Base-by-base conservation (phyloP, 306 rosid species). In the Acmispon strigosus region DNA sequence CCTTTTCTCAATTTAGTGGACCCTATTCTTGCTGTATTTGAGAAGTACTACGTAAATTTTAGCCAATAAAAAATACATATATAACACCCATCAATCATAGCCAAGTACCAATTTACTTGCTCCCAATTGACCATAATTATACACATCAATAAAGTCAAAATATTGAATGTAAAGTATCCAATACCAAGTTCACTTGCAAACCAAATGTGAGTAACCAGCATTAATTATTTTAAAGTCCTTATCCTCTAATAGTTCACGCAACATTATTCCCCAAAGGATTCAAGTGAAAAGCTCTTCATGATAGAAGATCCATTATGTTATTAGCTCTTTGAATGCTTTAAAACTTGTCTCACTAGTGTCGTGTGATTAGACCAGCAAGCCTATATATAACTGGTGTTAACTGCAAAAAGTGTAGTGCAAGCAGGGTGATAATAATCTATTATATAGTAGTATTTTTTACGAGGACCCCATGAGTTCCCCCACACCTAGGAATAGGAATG, bases 261-360 rank as follows among this genome's bases (percentile, higher is more conserved):
- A 69, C 64, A 54, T 43, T 63, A 73, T 74, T 22, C 77, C 37
- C 0, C 50, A 34, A 68, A 66, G 43, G 18, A 64, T 12, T 78
- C 34, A 56, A 58, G 53, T 41, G 43, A 70, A 74, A 49, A 10
- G 27, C 16, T 24, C 36, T 36, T 37, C 72, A 67, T 61, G 20
- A 32, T 42, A 41, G 15, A 60, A 60, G 22, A 55, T 45, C n/a
- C 54, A 64, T 7, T 10, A 10, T 63, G 17, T 62, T 22, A 42
- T 3, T 22, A 1, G 1, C 17, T 65, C 22, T 68, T 53, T 77
- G 43, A 61, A 64, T 43, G 47, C 44, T 8, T 75, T 62, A 22
- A 63, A 42, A 59, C 15, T 67, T 80, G 81, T 84, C 78, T 57
- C 81, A 50, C 67, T 47, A 62, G 55, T 69, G 81, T 61, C 79